Evolutionary conservation across 495 filamentous ascomycete species (phyloP), one percentile per base, ranked within the genome.

Genomic region (Viridothelium virens): DNA sequence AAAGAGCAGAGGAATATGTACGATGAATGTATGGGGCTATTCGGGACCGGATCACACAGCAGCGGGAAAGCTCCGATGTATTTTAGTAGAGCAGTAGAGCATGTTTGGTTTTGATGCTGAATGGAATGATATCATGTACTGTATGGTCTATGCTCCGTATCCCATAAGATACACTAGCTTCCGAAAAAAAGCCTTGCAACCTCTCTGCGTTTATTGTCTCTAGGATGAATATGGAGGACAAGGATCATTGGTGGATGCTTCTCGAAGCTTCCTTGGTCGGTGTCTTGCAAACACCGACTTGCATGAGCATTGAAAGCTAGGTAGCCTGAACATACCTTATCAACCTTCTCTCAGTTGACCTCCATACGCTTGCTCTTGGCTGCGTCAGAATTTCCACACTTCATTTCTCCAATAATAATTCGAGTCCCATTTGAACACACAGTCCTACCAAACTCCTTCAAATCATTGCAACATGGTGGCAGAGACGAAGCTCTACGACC

Each of bases 401-500:
- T 34, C 63, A 36, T 59, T 41, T 25, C n/a, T 7, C 56, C 33
- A 18, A 48, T 53, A 25, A 12, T 11, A 33, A n/a, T 65, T 38
- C 12, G 2, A 38, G 5, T 33, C 53, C 16, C 7, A 25, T 25
- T 50, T 37, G 39, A 53, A 53, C 5, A 7, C 39, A n/a, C 14
- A 12, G 38, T 50, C 14, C 5, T 41, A 31, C 16, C 31, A 9
- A 16, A 14, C n/a, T 16, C 33, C 63, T 41, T 6, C 63, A 53
- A 31, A 31, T 3, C 46, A 53, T 16, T 44, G 4, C 39, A 73
- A 65, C 62, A 79, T 79, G 77, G 74, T 77, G 48, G 67, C 71
- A 59, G 77, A 79, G 69, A 77, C 72, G 53, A 79, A 79, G 66
- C 76, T 79, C 50, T 79, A 79, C 72, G 77, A 79, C 72, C 69